Conservation (phyloP, 1,284 basidiomycete species). For the Ustilago lituana region DNA sequence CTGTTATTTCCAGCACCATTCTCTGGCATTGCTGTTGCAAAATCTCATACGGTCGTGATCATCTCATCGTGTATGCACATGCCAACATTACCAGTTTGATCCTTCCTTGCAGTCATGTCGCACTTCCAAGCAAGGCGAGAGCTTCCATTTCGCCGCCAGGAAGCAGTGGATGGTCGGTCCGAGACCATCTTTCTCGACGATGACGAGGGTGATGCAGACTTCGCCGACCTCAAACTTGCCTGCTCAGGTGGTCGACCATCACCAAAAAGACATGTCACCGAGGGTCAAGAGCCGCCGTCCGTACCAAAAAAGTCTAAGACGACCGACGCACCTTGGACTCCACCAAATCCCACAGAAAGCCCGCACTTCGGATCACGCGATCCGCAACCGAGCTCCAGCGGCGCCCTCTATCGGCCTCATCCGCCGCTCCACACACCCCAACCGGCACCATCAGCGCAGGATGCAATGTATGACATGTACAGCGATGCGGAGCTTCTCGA, state of each 20-base stretch:
- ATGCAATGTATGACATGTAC: slow-evolving; percentile 1
- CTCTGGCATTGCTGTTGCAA: too few species aligned
- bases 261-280: slow-evolving; percentile 11
- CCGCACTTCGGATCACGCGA: slow-evolving; percentile 1
- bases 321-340: not conserved
- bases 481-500: slow-evolving; percentile 6
- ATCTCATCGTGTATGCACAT: not conserved
- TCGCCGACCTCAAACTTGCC: slow-evolving; percentile 8
- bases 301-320: slow-evolving; percentile 12
- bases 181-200: slow-evolving; percentile 26
- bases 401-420: not conserved
- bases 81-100: too few species aligned
- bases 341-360: not conserved
- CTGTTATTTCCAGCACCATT: too few species aligned
- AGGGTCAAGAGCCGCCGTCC: not conserved
- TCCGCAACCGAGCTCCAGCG: slow-evolving; percentile 20
- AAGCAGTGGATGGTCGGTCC: slow-evolving; percentile 7
- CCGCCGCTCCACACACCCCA: not conserved
- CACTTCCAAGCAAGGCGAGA: not conserved
- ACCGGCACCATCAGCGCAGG: not conserved
- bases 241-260: slow-evolving; percentile 4
- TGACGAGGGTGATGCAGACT: slow-evolving; percentile 11
- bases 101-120: slow-evolving; percentile 7
- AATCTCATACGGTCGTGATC: not conserved
- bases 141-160: slow-evolving; percentile 5